Base-by-base conservation (phyloP, 495 filamentous ascomycete genomes). In the Cladorrhinum samala region DNA sequence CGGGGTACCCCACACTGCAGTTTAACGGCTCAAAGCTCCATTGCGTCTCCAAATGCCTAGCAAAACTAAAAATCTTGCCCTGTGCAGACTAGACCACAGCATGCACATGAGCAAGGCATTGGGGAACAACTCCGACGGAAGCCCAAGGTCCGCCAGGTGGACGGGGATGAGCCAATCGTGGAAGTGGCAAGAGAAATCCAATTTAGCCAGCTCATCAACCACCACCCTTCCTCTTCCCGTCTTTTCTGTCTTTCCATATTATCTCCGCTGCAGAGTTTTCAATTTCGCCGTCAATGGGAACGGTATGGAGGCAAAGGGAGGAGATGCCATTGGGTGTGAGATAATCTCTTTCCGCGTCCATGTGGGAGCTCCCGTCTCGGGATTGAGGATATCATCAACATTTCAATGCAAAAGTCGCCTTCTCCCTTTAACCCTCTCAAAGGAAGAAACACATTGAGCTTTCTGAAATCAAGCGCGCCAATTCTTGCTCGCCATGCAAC, bases 181-280 rank as follows among this genome's bases (percentile, higher is more conserved):
- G 53, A 54, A 54, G 52, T 59, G 54, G 54, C 53, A 57, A 39
- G 13, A 17, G 11, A 33, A 33, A 11, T 33, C 14, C 48, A 49
- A 58, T 60, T 55, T 56, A 49, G 61, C 54, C 57, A 60, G 23
- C 58, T 54, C 58, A 57, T 49, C 50, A 23, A 24, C 24, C 45
- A 37, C 20, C 17, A 16, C 19, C 25, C 3, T 25, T 17, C 39
- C n/a, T 25, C 41, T 46, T 16, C 42, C 41, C 20, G 2, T 48
- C n/a, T 16, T 27, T 25, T 8, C 30, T 37, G 5, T 16, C 36
- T 47, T 23, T 46, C n/a, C n/a, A n/a, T n/a, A n/a, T n/a, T n/a
- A n/a, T n/a, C n/a, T n/a, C n/a, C n/a, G n/a, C n/a, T n/a, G n/a
- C n/a, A n/a, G n/a, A n/a, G n/a, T n/a, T n/a, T n/a, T n/a, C 16